Base-by-base conservation (phyloP, 2,329 filamentous ascomycete species). In the Orbilia ellipsospora region DNA sequence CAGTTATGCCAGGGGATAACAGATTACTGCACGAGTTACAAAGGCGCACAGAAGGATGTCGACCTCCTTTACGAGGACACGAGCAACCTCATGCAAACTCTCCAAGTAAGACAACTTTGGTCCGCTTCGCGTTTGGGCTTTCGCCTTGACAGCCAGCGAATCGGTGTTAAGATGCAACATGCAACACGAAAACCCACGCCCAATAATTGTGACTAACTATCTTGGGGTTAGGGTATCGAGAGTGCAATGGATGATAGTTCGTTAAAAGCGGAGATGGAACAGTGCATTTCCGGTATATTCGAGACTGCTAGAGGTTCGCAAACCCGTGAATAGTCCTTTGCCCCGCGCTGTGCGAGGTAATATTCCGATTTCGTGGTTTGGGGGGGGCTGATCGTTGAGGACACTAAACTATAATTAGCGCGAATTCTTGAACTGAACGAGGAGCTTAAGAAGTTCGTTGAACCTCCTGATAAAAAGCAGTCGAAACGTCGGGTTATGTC, bases 11-110 rank as follows among this genome's bases (percentile, higher is more conserved):
- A 52, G 16, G 48, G 48, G 10, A 52, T 52, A 52, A 52, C 48
- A 4, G 48, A 59, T 10, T 59, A 59, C 20, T 59, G 55, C 31
- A 44, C 2, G 8, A 59, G 55, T 12, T 59, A 44, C 13, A 20
- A 59, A 26, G 55, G 55, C 8, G 55, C 55, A 20, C 55, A 42
- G 16, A 59, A 44, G 36, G 55, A 59, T 44, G 28, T 59, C 31
- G 55, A 42, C n/a, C 36, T 59, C 16, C 13, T 59, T 12, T 31
- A 44, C n/a, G 55, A 59, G 42, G 55, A 59, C 23, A 23, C 55
- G n/a, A 44, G 31, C 23, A 44, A 40, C 3, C 15, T 59, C 28
- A 59, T 59, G 31, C 55, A 20, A n/a, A 59, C 55, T 44, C 16
- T 59, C 4, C 18, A 23, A 31, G 55, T 59, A 44, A 18, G 36